Evolutionary conservation across 176 grass and related monocot species (phyloP), one percentile per base, ranked within the genome.

Genomic region (Carex cristatella): DNA sequence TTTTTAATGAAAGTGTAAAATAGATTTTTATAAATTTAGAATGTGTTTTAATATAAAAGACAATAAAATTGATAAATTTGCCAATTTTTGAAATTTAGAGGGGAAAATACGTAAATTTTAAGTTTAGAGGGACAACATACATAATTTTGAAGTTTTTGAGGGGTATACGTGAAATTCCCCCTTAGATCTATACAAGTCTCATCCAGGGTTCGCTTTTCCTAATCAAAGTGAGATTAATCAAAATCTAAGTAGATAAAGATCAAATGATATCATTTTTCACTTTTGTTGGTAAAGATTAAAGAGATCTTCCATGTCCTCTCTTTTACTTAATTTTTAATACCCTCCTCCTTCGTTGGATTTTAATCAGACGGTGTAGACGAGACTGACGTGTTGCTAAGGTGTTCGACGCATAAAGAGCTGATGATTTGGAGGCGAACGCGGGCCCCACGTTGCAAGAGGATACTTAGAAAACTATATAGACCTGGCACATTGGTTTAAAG

Each of bases 261-360:
- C 5, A 57, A 57, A 57, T 55, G 74, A 55, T 78, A 32, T 19
- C 51, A 57, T 78, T 32, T 78, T 78, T 78, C 48, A 5, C 51
- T 78, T 78, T 54, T 78, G 27, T 57, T 2, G 23, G 28, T 78
- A 78, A 78, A 78, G 74, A 51, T 78, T 78, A 78, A 78, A 78
- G 74, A 5, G 51, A 78, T 78, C 30, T 78, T 78, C 74, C 53
- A 78, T 57, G 51, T 78, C 16, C 27, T 10, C 28, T 16, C 51
- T 78, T 76, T 78, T 78, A 57, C 12, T 55, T 32, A 27, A 27
- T 33, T 8, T 32, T 31, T 64, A 48, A 10, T 14, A 23, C 23
- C 23, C 23, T 23, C 23, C 0, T 30, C 19, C 2, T 28, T 14
- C 59, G 35, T 81, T 19, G 12, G 79, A 81, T 81, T 65, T 40